Evolutionary conservation across 257 asterid genomes (phyloP), one percentile per base, ranked within the genome.

Genomic region (Ligustrum vulgare): DNA sequence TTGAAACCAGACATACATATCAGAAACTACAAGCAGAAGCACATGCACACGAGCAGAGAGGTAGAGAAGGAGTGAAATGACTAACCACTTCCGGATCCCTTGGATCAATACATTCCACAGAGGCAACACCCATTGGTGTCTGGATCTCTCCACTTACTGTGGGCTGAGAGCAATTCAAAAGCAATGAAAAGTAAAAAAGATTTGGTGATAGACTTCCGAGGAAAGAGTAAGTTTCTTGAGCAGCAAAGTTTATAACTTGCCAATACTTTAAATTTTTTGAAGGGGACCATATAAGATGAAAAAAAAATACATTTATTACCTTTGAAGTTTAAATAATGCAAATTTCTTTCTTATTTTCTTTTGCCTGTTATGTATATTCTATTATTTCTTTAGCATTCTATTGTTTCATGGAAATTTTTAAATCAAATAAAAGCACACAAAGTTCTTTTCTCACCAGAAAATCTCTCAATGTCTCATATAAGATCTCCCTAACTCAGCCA

Each of bases 401-500:
- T 60, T 60, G 15, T 8, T 2, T 18, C 35, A 20, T 11, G 33
- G 18, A 60, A 60, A 23, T 23, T 23, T 23, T 60, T 11, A 60
- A 25, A 60, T 22, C n/a, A 23, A 25, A 64, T n/a, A 45, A 70
- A 58, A 23, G 54, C 34, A 25, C 31, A 35, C 71, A 25, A 75
- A 45, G 15, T 33, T 70, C 25, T 31, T 70, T 72, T 45, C 96
- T 84, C 81, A 94, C 99, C 96, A 93, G 88, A 84, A 96, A 95
- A 72, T 95, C 98, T 83, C 97, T 88, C 72, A 98, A 90, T 68
- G 99, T 98, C 84, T 95, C 99, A 95, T 10, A 91, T 73, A 54
- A 95, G 88, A 82, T 83, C 99, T 95, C 77, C 99, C 99, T 23
- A 93, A 93, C 91, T 95, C 98, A 51, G 99, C 98, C 97, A 95